These are phyloP conservation scores for Carex scoparia DNA, from an alignment of 176 grass and related monocot genomes.

Conservation along the genomic window DNA sequence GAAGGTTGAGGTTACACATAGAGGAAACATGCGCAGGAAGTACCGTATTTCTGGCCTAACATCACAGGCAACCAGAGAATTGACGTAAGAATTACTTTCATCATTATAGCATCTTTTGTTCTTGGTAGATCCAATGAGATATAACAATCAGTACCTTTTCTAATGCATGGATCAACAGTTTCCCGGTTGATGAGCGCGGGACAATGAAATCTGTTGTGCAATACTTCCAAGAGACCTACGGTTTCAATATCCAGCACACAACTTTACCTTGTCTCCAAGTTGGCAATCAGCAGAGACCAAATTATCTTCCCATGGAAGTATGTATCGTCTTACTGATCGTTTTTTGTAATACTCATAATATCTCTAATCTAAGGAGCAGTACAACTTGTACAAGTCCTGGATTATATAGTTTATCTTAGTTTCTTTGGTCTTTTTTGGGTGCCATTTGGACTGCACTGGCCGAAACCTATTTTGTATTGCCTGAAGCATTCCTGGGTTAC, in stretches of 20 bases:
- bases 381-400: neutral
- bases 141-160: neutral
- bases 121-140: slow-evolving; percentile 6
- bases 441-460: neutral
- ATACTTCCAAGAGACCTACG: slow-evolving; percentile 83
- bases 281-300: slow-evolving; percentile 88
- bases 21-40: slow-evolving; percentile 93
- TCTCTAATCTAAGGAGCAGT: neutral
- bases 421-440: neutral
- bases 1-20: slow-evolving; percentile 86
- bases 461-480: neutral
- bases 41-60: slow-evolving; percentile 91
- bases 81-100: slow-evolving; percentile 46
- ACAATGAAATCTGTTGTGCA: slow-evolving; percentile 96
- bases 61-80: slow-evolving; percentile 82
- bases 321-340: neutral
- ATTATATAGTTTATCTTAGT: neutral
- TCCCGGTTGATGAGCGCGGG: slow-evolving; percentile 75
- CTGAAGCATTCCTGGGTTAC: neutral
- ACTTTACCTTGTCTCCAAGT: slow-evolving; percentile 92
- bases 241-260: slow-evolving; percentile 84
- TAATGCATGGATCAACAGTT: slow-evolving; percentile 29
- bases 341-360: neutral
- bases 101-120: neutral
- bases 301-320: slow-evolving; percentile 93